These are phyloP conservation scores for Hypomontagnella monticulosa DNA, from an alignment of 495 filamentous ascomycete genomes.

Conservation along the genomic window DNA sequence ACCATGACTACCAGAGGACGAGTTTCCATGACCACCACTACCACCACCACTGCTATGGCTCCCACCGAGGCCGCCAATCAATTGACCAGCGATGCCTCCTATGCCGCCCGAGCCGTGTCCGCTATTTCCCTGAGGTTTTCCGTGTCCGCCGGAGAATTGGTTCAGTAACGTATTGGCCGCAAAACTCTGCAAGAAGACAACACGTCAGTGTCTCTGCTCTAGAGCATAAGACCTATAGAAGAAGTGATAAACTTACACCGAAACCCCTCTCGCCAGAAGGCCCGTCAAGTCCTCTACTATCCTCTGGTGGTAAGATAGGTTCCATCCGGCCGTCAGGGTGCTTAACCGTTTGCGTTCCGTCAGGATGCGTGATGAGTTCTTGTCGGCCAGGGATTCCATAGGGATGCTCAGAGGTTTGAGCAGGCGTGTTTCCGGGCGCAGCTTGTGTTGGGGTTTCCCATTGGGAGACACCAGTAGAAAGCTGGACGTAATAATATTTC, in stretches of 20 bases:
- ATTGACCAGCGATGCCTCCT: constrained; percentile 49
- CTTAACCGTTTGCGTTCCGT: constrained; percentile 61
- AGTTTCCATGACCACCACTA: constrained; percentile 37
- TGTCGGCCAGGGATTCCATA: constrained; percentile 58
- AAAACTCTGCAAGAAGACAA: constrained; percentile 38
- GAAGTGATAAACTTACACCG: constrained; percentile 49
- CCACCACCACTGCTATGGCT: constrained; percentile 40
- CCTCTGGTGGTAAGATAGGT: constrained; percentile 52
- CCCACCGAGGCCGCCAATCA: constrained; percentile 48
- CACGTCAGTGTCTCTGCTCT: constrained; percentile 15
- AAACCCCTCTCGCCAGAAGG: constrained; percentile 55
- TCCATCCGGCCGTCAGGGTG: constrained; percentile 62
- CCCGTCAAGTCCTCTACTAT: constrained; percentile 50
- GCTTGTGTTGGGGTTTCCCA: constrained; percentile 80
- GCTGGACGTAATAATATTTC: constrained; percentile 84
- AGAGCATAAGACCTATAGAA: neutral
- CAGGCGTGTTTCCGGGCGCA: constrained; percentile 63
- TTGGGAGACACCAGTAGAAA: constrained; percentile 76
- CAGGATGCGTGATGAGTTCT: constrained; percentile 62
- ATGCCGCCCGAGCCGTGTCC: constrained; percentile 47
- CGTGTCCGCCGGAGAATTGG: constrained; percentile 42
- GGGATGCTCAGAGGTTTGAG: constrained; percentile 56
- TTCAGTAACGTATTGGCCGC: constrained; percentile 44
- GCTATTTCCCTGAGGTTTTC: constrained; percentile 44
- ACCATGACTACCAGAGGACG: constrained; percentile 44